Evolutionary conservation across 1,139 yeast genomes (phyloP), one percentile per base, ranked within the genome.

Genomic region (Zhuliangozyma blackwelliae): DNA sequence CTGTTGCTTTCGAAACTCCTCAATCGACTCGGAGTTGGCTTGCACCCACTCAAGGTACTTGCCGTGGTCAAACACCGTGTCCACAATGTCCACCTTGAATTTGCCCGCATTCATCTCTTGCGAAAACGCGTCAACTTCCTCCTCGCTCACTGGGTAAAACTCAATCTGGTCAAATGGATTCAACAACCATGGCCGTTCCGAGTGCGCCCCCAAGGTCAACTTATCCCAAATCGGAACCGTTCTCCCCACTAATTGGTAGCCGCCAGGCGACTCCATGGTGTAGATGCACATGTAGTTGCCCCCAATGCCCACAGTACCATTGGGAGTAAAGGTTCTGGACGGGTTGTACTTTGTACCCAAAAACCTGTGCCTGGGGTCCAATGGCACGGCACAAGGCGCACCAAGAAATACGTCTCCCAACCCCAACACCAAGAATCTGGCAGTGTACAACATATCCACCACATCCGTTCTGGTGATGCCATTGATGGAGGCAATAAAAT

Each of bases 221-320:
- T 88, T 90, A 61, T 92, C 97, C 98, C 98, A 92, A 50, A 90
- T 90, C 40, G 97, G 97, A 48, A 92, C 81, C 5, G 98, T 92
- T 58, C 97, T 79, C 40, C 97, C 98, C 45, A 89, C 92, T 52
- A 92, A 75, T 67, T 90, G 97, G 63, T 92, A 92, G 25, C 98
- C 98, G 64, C 98, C 98, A 37, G 98, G 98, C 21, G 96, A 87
- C 51, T 90, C 96, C 90, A 90, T 89, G 32, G 97, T 89, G 63
- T 92, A 92, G 50, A 92, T 90, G 69, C 97, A 90, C 97, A 90
- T 89, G 71, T 89, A 92, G 82, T 83, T 88, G 50, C 97, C 97
- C 48, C 97, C 98, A 58, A 92, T 82, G 54, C 98, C 98, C 47
- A 92, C 97, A 28, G 94, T 85, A 50, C 97, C 98, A 55, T 88